Conservation (phyloP, 2,329 filamentous ascomycete genomes). For the Fusarium poae region DNA sequence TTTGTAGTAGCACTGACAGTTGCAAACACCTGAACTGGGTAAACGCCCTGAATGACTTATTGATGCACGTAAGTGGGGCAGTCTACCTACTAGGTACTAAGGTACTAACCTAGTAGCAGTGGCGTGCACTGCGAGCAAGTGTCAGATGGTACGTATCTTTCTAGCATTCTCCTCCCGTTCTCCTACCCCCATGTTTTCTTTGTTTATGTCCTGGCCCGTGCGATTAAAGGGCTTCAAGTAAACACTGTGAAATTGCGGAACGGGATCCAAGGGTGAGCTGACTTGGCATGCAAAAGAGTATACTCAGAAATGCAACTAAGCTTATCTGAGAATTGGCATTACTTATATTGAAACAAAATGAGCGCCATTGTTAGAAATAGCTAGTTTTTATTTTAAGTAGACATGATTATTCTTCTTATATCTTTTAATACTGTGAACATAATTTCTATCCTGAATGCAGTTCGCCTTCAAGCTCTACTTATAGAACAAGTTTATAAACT, state of each 20-base stretch:
- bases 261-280: background rate
- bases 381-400: background rate
- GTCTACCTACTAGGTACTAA: too few relatives aligned
- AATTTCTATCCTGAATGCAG: background rate
- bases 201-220: conserved; percentile 18
- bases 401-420: background rate
- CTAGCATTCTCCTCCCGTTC: conserved; percentile 7
- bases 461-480: background rate
- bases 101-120: too few relatives aligned
- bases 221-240: background rate
- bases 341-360: background rate
- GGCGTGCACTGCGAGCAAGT: background rate
- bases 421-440: background rate
- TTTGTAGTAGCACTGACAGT: conserved; percentile 24
- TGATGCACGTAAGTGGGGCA: conserved; percentile 19
- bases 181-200: conserved; percentile 9
- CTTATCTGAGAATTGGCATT: background rate
- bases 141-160: conserved; percentile 15
- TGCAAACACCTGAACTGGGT: conserved; percentile 1
- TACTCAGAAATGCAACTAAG: background rate
- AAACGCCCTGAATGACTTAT: conserved; percentile 13
- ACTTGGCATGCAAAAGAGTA: background rate
- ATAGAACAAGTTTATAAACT: background rate
- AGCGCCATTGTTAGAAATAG: background rate
- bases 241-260: background rate